A percentile compares a stretch with the other conserved stretches of the same genome.
Evolutionary conservation across 495 filamentous ascomycete genomes (phyloP).

Genomic region (Glonium stellatum): DNA sequence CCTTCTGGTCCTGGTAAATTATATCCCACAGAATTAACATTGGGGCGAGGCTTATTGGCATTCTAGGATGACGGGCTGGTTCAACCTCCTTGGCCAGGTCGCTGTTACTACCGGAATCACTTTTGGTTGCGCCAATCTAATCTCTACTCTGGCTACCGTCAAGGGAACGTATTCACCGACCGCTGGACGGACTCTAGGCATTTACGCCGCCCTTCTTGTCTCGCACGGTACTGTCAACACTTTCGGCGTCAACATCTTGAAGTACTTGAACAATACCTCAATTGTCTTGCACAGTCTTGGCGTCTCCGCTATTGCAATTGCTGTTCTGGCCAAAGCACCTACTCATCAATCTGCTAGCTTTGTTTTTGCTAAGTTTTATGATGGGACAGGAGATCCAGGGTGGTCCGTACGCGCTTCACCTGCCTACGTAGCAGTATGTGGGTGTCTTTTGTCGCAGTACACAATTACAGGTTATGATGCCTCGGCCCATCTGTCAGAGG

Average conservation of each 20-base stretch:
- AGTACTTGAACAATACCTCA: constrained; percentile 55
- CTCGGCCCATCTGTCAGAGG: constrained; percentile 53
- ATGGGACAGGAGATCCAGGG: constrained; percentile 46
- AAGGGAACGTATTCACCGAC: constrained; percentile 47
- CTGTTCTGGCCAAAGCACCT: constrained; percentile 55
- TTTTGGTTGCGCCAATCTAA: constrained; percentile 56
- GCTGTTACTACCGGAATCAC: constrained; percentile 63
- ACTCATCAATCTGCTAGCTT: constrained; percentile 53
- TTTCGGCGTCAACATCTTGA: constrained; percentile 51
- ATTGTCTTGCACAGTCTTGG: constrained; percentile 55
- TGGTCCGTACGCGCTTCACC: constrained; percentile 47
- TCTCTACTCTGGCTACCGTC: constrained; percentile 52
- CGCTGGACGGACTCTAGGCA: constrained; percentile 50
- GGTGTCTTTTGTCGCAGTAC: constrained; percentile 46
- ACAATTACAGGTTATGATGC: constrained; percentile 37
- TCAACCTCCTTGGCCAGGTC: constrained; percentile 36
- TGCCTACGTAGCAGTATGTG: constrained; percentile 51
- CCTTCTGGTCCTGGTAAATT: constrained; percentile 51
- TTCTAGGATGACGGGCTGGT: constrained; percentile 50
- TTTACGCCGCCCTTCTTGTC: constrained; percentile 55
- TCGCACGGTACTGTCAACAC: constrained; percentile 54
- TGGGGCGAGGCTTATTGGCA: too few relatives aligned
- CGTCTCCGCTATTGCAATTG: constrained; percentile 50
- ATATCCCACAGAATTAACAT: too few relatives aligned
- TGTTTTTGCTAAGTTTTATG: constrained; percentile 55